phyloP scores from a whole-genome alignment of 2,329 filamentous ascomycete species.

The Fusarium verticillioides region DNA sequence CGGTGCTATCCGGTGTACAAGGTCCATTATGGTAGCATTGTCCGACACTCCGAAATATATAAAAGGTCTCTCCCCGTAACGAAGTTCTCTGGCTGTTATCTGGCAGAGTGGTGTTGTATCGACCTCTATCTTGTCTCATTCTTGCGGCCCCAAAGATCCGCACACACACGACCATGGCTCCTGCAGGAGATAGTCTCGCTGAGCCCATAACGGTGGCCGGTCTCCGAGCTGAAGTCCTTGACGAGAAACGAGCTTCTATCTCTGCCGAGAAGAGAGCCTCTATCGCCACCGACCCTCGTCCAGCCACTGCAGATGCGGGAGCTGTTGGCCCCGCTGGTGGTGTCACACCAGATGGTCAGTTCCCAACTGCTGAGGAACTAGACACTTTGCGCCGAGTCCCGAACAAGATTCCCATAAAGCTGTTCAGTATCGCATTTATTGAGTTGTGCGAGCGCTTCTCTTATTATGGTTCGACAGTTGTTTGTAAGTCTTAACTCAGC shows the following conservation, averaged over 20 bases:
- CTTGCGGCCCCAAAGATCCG: neutral
- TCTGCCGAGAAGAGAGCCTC: constrained; percentile 47
- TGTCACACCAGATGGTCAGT: constrained; percentile 12
- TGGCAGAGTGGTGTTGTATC: neutral
- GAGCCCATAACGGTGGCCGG: constrained; percentile 49
- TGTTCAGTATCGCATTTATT: constrained; percentile 73
- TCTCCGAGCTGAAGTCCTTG: constrained; percentile 42
- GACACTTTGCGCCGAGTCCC: constrained; percentile 63
- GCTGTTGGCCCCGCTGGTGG: neutral
- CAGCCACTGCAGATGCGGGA: neutral
- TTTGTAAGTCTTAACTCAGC: constrained; percentile 63
- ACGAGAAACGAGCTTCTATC: constrained; percentile 47
- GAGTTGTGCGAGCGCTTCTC: constrained; percentile 79
- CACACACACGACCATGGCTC: constrained; percentile 40
- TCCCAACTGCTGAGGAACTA: constrained; percentile 54
- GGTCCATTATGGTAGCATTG: constrained; percentile 13
- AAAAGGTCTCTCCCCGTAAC: constrained; percentile 1
- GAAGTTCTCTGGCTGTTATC: neutral
- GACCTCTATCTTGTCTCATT: neutral
- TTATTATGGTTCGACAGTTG: constrained; percentile 74
- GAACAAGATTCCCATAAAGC: constrained; percentile 67
- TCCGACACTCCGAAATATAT: constrained; percentile 18
- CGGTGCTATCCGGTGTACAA: constrained; percentile 1
- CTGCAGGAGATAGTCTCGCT: constrained; percentile 49
- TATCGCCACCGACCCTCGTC: constrained; percentile 26